Percentiles rank a stretch among this genome's conserved stretches.
phyloP scores from a whole-genome alignment of 352 stramenopile genomes.

The Globisporangium abappressorium region DNA sequence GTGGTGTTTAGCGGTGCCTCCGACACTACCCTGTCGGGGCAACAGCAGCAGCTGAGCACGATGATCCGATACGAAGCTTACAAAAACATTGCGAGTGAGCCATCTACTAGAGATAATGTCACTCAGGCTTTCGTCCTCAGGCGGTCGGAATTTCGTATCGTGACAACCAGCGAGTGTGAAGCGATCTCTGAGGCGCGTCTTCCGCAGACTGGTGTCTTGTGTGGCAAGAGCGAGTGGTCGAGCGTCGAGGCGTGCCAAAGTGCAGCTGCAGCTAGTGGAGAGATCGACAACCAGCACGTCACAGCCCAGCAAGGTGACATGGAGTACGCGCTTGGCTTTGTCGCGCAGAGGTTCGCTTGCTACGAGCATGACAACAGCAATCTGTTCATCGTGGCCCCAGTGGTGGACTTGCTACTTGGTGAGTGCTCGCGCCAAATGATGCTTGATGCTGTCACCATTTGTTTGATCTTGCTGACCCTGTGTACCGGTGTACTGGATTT shows the following conservation, averaged over 20 bases:
- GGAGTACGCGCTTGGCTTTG: conserved; percentile 9
- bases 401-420: neutral
- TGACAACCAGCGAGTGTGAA: conserved; percentile 1
- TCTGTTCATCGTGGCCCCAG: neutral
- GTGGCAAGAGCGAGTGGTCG: neutral
- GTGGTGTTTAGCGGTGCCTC: neutral
- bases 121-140: neutral
- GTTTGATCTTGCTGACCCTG: neutral
- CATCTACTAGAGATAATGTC: neutral
- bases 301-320: neutral
- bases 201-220: neutral
- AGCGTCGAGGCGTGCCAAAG: neutral
- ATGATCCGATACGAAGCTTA: no score
- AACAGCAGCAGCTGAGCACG: no score
- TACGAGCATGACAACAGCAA: neutral
- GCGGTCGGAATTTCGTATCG: neutral
- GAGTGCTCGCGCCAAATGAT: neutral
- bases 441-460: neutral
- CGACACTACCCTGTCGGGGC: no score
- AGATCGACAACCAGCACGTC: neutral
- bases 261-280: neutral
- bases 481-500: neutral
- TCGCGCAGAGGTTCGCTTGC: neutral
- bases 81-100: no score
- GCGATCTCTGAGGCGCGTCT: neutral